Base-by-base conservation (phyloP, 495 filamentous ascomycete species). In the Choiromyces venosus region DNA sequence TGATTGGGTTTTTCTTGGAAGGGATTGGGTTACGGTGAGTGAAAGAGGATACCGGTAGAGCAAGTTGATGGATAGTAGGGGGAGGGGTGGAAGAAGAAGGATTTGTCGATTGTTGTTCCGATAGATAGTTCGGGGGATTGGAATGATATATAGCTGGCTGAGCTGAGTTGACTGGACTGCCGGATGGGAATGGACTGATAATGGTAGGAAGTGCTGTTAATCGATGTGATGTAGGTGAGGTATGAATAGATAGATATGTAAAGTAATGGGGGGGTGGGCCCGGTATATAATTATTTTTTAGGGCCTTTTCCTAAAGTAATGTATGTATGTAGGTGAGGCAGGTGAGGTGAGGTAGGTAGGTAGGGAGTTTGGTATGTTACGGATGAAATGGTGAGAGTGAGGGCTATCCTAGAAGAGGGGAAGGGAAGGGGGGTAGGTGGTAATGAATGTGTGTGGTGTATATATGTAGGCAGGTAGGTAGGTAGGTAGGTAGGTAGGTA, bases 261-360 rank as follows among this genome's bases (percentile, higher is more conserved):
- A 61, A 25, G 52, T 33, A 5, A 29, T 61, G 25, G 46, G 46
- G 29, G 46, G 46, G 29, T 56, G 46, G 46, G 52, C 25, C 52
- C 52, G 33, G 52, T 61, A 61, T 61, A 61, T 61, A 61, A 61
- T 61, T 61, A 61, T 33, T 61, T 61, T 61, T 61, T 61, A 29
- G 52, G 52, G 33, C 52, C 52, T 33, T 33, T 61, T 61, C 52
- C 52, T 14, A 29, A 61, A 61, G 52, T 14, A 61, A 33, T 61
- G 10, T 61, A 61, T 61, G 52, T 16, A 33, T 33, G 52, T 4
- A 61, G 25, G 52, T 61, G 52, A 61, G 25, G 52, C 16, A 33
- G 52, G n/a, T 61, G 25, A 29, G 7, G n/a, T n/a, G n/a, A n/a
- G n/a, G n/a, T n/a, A n/a, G n/a, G 52, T 61, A 33, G 52, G 52